Percentiles rank a stretch among this genome's conserved stretches.
Evolutionary conservation across 139 green algal genomes (phyloP).

Genomic region (Astrephomene gubernaculifera): DNA sequence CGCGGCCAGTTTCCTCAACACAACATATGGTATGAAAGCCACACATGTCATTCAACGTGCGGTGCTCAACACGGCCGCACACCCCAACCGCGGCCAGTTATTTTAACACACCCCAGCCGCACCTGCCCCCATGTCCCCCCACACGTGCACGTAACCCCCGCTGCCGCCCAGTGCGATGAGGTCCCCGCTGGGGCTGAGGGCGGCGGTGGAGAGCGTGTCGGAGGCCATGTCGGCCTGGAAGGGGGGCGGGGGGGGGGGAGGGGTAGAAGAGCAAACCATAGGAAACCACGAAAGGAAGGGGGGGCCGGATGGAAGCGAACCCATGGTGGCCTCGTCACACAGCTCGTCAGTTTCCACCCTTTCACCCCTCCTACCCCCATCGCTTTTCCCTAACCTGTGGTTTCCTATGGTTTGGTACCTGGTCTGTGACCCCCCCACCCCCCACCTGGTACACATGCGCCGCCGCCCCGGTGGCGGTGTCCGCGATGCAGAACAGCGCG

Average conservation of each 20-base stretch:
- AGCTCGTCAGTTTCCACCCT: too few relatives aligned
- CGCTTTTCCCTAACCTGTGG: background rate
- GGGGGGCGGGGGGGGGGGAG: background rate
- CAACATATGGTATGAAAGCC: too few relatives aligned
- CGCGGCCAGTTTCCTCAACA: too few relatives aligned
- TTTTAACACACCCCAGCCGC: too few relatives aligned
- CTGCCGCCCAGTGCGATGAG: conserved; percentile 77
- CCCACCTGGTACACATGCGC: conserved; percentile 66
- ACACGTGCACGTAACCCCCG: conserved; percentile 88
- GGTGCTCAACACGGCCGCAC: too few relatives aligned
- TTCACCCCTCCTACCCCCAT: background rate
- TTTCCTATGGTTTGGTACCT: too few relatives aligned
- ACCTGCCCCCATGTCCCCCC: conserved; percentile 51
- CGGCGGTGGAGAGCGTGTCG: conserved; percentile 51
- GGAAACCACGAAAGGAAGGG: too few relatives aligned
- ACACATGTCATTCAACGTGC: too few relatives aligned
- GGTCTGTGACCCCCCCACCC: too few relatives aligned
- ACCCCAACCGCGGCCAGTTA: too few relatives aligned
- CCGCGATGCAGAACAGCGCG: conserved; percentile 74
- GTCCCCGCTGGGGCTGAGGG: conserved; percentile 73
- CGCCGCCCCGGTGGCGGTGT: conserved; percentile 58
- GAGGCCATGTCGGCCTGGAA: conserved; percentile 72
- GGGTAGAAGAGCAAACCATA: too few relatives aligned
- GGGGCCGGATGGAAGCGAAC: background rate
- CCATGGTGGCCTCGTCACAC: background rate